These are phyloP conservation scores for Carex pumila DNA, from an alignment of 176 grass and related monocot species.

Conservation along the genomic window DNA sequence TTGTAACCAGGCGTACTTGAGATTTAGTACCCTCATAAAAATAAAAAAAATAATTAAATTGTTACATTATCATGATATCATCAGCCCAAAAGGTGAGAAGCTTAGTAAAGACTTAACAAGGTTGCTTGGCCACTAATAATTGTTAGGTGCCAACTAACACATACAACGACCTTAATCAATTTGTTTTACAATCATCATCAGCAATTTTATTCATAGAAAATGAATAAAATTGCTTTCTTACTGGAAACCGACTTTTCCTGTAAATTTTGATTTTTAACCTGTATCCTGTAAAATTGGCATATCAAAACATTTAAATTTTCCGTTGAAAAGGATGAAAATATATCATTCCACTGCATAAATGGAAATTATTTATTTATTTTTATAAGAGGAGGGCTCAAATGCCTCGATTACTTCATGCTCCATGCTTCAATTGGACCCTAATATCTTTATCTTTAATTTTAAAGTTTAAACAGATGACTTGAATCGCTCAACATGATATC, in stretches of 20 bases:
- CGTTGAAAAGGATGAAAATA: neutral
- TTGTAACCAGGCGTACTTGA: too few species aligned
- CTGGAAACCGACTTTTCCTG: neutral
- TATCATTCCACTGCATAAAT: too few species aligned
- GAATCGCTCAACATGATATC: too few species aligned
- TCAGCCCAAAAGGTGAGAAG: neutral
- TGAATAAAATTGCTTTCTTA: neutral
- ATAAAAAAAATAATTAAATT: neutral
- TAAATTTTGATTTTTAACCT: neutral
- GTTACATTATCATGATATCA: neutral
- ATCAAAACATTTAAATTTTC: neutral
- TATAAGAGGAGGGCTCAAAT: too few species aligned
- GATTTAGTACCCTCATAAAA: neutral
- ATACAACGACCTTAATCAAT: neutral
- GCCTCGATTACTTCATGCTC: too few species aligned
- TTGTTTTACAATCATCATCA: neutral
- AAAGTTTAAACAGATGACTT: too few species aligned
- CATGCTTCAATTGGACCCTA: too few species aligned
- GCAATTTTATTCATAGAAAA: neutral
- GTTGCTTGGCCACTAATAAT: neutral
- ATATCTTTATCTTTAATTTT: too few species aligned
- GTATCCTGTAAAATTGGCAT: neutral
- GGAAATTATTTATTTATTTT: too few species aligned
- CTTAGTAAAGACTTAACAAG: neutral
- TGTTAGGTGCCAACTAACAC: slow-evolving; percentile 6